Evolutionary conservation across 2,329 filamentous ascomycete genomes (phyloP), one percentile per base, ranked within the genome.

Genomic region (Magnaporthiopsis rhizophila): DNA sequence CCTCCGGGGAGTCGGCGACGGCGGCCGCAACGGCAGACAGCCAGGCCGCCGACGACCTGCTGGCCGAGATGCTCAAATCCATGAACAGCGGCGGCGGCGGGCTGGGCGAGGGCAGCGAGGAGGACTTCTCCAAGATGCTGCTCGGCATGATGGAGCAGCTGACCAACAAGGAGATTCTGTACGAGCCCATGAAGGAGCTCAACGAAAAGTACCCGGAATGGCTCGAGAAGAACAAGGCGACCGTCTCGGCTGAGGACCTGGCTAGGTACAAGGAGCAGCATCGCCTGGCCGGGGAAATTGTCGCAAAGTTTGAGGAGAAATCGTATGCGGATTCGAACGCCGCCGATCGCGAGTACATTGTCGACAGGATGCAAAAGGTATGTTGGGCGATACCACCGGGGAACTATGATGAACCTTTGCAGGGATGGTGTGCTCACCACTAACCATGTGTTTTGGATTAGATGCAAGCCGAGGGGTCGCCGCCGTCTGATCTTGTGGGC

Each of bases 91-190:
- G 82, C 30, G 70, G 69, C 12, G 82, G 86, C 9, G 71, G 70
- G 21, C 75, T 80, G 0, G 83, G 80, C 2, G 81, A 79, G 45
- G 81, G 79, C 18, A 80, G 80, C 66, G 92, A 97, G 65, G 92
- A 95, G 70, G 92, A 96, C 70, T 90, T 98, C 71, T 92, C 91
- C 65, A 94, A 96, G 78, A 92, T 98, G 87, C 85, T 99, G 66
- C 86, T 96, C 83, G 91, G 90, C 64, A 97, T 98, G 92, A 98
- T 99, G 94, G 92, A 98, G 78, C 93, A 99, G 76, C 83, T 99
- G 67, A 98, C 95, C 3, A 97, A 96, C 76, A 98, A 97, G 80
- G 95, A 98, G 70, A 97, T 99, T 67, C 78, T 99, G 62, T 98
- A 98, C 74, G 94, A 99, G 78, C 95, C 95, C 2, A 97, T 99